Evolutionary conservation across 208 protist genomes (phyloP).

Genomic region (Trypanosoma cruzi): DNA sequence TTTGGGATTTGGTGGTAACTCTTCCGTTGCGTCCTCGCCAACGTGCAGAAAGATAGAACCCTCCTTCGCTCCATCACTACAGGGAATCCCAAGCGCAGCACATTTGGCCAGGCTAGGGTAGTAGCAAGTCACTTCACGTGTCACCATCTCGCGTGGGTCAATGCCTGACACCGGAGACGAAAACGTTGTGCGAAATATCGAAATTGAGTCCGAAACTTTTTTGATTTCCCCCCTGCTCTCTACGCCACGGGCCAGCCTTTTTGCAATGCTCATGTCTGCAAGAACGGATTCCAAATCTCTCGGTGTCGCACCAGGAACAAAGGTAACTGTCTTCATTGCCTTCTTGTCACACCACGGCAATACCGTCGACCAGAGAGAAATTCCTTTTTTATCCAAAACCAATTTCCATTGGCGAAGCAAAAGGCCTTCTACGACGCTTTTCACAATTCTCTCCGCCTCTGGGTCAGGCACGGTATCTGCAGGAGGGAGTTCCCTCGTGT

Average conservation of each 20-base stretch:
- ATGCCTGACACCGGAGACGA: slow-evolving; percentile 25
- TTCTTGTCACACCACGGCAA: slow-evolving; percentile 31
- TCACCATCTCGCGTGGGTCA: slow-evolving; percentile 35
- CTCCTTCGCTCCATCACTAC: neutral
- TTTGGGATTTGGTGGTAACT: slow-evolving; percentile 30
- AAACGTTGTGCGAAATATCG: slow-evolving; percentile 31
- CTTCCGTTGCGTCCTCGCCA: slow-evolving; percentile 38
- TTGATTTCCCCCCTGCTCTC: slow-evolving; percentile 20
- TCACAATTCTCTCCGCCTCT: slow-evolving; percentile 21
- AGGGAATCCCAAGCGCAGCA: slow-evolving; percentile 22
- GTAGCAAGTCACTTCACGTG: slow-evolving; percentile 21
- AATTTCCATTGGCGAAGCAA: slow-evolving; percentile 24
- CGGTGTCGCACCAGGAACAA: slow-evolving; percentile 31
- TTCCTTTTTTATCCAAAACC: slow-evolving; percentile 16
- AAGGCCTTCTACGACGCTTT: slow-evolving; percentile 35
- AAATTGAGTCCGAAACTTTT: slow-evolving; percentile 10
- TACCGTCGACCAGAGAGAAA: slow-evolving; percentile 21
- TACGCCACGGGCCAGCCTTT: slow-evolving; percentile 21
- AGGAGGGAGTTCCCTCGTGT: neutral
- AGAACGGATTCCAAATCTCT: slow-evolving; percentile 35
- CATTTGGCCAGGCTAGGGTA: slow-evolving; percentile 33
- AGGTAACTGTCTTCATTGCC: slow-evolving; percentile 27
- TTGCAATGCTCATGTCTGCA: slow-evolving; percentile 23
- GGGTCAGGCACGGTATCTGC: neutral
- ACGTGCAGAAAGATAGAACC: slow-evolving; percentile 32